These are phyloP conservation scores for Vitis hybrid DNA, from an alignment of 177 flowering plant genomes.

Conservation along the genomic window DNA sequence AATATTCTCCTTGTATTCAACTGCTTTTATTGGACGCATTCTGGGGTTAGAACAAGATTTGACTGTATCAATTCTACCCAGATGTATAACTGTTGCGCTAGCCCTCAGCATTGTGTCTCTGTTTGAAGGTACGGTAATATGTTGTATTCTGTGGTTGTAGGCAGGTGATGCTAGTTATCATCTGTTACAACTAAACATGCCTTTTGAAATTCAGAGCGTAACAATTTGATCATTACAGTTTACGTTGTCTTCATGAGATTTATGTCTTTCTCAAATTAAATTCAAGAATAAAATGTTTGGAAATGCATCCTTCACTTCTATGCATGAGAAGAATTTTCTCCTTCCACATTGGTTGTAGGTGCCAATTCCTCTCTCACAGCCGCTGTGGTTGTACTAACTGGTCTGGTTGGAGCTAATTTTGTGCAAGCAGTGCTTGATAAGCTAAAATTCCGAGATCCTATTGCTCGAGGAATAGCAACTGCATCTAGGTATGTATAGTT, in stretches of 20 bases:
- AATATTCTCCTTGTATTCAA: slow-evolving; percentile 85
- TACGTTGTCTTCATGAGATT: no score
- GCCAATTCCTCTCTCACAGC: slow-evolving; percentile 92
- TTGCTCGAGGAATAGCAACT: slow-evolving; percentile 96
- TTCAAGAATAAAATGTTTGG: no score
- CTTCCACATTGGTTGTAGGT: slow-evolving; percentile 43
- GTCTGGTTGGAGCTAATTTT: slow-evolving; percentile 91
- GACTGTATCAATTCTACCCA: slow-evolving; percentile 81
- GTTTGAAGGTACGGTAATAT: slow-evolving; percentile 69
- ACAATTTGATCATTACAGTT: not conserved
- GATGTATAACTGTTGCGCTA: slow-evolving; percentile 95
- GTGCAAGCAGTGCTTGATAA: slow-evolving; percentile 88
- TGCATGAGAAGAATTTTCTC: not conserved
- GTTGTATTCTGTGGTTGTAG: not conserved
- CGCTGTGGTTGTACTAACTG: slow-evolving; percentile 90
- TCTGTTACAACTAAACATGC: not conserved
- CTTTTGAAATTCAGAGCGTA: not conserved
- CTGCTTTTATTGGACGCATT: slow-evolving; percentile 83
- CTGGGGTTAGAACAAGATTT: slow-evolving; percentile 71
- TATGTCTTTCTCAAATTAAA: no score
- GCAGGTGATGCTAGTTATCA: not conserved
- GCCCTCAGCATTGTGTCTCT: slow-evolving; percentile 96
- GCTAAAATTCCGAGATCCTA: slow-evolving; percentile 79
- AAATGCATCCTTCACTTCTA: no score
- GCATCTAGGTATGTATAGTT: slow-evolving; percentile 74